These are phyloP conservation scores for Inga oerstediana DNA, from an alignment of 306 rosid species.

Conservation along the genomic window DNA sequence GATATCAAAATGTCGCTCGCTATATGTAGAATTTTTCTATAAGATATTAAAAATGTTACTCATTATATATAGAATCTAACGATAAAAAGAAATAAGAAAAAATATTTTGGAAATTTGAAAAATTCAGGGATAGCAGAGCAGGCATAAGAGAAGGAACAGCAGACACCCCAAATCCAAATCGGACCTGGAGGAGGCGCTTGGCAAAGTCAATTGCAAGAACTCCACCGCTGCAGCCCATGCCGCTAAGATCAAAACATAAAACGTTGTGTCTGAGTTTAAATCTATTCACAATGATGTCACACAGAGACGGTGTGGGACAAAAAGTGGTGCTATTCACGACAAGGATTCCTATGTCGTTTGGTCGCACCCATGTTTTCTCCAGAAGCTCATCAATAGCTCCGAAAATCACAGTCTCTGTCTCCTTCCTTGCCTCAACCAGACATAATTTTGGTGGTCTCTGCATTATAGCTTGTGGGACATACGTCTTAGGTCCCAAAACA, in stretches of 20 bases:
- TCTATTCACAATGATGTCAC: constrained; percentile 15
- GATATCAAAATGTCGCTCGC: too few species aligned
- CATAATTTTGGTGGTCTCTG: constrained; percentile 4
- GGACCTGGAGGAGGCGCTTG: constrained; percentile 37
- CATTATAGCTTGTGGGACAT: constrained; percentile 4
- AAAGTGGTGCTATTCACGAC: constrained; percentile 10
- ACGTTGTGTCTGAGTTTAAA: constrained; percentile 19
- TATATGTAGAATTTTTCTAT: too few species aligned
- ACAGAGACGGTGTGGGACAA: constrained; percentile 25
- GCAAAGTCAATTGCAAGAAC: constrained; percentile 36
- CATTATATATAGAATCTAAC: too few species aligned
- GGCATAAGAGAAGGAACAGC: too few species aligned
- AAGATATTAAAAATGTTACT: too few species aligned
- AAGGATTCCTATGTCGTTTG: constrained; percentile 26
- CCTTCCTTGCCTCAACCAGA: constrained; percentile 15
- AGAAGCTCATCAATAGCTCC: constrained; percentile 34
- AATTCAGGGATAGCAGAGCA: too few species aligned
- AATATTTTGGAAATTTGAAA: neutral
- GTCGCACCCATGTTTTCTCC: constrained; percentile 30
- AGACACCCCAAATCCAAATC: neutral
- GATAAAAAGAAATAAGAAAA: too few species aligned
- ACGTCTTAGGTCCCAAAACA: constrained; percentile 34
- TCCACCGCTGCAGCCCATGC: constrained; percentile 44
- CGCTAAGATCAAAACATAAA: constrained; percentile 20
- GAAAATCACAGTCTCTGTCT: constrained; percentile 4